Conservation (phyloP, 371 early-diverging fungal species). For the Fennellomyces sp. region DNA sequence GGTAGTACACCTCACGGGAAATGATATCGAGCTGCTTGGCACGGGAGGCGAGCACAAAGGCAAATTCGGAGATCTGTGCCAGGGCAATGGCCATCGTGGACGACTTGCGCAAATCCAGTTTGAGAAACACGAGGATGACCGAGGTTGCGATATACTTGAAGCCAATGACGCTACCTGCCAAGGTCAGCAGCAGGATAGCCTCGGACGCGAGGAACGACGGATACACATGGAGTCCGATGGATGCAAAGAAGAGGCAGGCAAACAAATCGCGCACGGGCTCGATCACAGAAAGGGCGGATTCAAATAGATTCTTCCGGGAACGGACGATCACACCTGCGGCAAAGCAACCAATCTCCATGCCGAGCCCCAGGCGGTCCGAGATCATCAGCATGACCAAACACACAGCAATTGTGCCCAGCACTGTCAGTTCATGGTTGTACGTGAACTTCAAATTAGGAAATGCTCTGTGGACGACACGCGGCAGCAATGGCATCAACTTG, state of each 20-base stretch:
- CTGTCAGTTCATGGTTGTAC: slow-evolving; percentile 46
- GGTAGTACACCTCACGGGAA: slow-evolving; percentile 61
- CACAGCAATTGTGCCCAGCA: slow-evolving; percentile 55
- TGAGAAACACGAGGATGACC: slow-evolving; percentile 37
- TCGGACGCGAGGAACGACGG: slow-evolving; percentile 61
- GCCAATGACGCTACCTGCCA: slow-evolving; percentile 52
- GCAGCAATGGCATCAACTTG: slow-evolving; percentile 25
- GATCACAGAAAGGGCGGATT: slow-evolving; percentile 40
- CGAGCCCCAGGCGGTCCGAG: slow-evolving; percentile 48
- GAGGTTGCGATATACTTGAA: slow-evolving; percentile 55
- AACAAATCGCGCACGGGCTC: slow-evolving; percentile 65
- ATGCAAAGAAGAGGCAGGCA: slow-evolving; percentile 65
- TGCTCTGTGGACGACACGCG: slow-evolving; percentile 19
- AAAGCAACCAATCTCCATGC: slow-evolving; percentile 67
- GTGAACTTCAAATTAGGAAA: slow-evolving; percentile 28
- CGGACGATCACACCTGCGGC: slow-evolving; percentile 64
- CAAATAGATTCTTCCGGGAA: slow-evolving; percentile 42
- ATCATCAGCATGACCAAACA: slow-evolving; percentile 52
- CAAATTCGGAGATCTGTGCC: slow-evolving; percentile 66
- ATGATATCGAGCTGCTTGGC: slow-evolving; percentile 60
- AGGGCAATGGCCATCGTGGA: slow-evolving; percentile 58
- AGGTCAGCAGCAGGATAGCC: slow-evolving; percentile 45
- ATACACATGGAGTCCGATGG: slow-evolving; percentile 69
- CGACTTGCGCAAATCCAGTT: slow-evolving; percentile 38
- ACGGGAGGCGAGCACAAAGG: slow-evolving; percentile 61